phyloP scores from a whole-genome alignment of 495 filamentous ascomycete species.

The Halenospora varia region DNA sequence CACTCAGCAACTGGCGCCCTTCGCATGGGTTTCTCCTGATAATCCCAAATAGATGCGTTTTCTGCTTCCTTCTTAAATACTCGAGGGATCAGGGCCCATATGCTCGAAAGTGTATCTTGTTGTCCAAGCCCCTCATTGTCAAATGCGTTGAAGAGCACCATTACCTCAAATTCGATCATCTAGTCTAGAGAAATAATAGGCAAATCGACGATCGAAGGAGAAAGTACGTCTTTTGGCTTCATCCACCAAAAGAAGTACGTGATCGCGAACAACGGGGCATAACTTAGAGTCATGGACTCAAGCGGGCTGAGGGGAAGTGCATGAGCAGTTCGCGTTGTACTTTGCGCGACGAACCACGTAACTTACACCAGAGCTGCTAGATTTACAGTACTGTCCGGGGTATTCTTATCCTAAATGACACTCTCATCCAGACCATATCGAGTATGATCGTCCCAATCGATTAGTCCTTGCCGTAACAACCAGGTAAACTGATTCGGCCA shows the following conservation, averaged over 20 bases:
- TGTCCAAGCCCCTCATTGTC: slow-evolving; percentile 27
- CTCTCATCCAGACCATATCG: slow-evolving; percentile 31
- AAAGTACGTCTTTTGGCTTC: slow-evolving; percentile 34
- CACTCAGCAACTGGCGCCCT: neutral
- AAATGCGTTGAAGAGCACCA: slow-evolving; percentile 25
- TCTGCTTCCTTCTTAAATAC: slow-evolving; percentile 29
- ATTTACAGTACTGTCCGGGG: slow-evolving; percentile 33
- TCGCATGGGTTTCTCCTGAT: neutral
- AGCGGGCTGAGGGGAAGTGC: slow-evolving; percentile 32
- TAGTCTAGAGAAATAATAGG: slow-evolving; percentile 28
- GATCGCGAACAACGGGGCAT: slow-evolving; percentile 30
- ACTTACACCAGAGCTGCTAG: slow-evolving; percentile 29
- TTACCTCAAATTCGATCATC: slow-evolving; percentile 25
- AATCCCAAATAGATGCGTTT: slow-evolving; percentile 14
- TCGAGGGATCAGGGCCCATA: slow-evolving; percentile 27
- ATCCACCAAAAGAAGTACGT: slow-evolving; percentile 38
- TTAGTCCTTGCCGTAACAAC: slow-evolving; percentile 28
- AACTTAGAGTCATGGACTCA: slow-evolving; percentile 35
- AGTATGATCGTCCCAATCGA: slow-evolving; percentile 28
- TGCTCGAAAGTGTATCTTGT: slow-evolving; percentile 23
- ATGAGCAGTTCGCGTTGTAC: slow-evolving; percentile 27
- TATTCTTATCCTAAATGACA: slow-evolving; percentile 34
- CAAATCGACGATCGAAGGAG: slow-evolving; percentile 31
- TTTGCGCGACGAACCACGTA: slow-evolving; percentile 31
- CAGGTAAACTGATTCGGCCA: slow-evolving; percentile 35